Percentiles rank a stretch among this genome's conserved stretches.
phyloP scores from a whole-genome alignment of 768 basidiomycete genomes.

The Artomyces pyxidatus region DNA sequence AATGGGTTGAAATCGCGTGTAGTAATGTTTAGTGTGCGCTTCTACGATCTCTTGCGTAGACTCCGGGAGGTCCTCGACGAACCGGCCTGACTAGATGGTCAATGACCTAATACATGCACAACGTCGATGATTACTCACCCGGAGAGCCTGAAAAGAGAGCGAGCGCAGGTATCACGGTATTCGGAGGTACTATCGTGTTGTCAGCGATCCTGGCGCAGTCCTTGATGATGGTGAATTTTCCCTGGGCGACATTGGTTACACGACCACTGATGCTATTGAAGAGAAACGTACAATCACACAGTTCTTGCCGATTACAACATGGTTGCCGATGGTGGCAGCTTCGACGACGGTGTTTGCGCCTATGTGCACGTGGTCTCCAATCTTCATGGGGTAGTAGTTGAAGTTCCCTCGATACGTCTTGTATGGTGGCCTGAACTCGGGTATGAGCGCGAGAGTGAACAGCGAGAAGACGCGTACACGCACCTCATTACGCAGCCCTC shows the following conservation, averaged over 20 bases:
- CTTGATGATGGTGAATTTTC: slow-evolving; percentile 94
- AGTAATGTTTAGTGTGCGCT: slow-evolving; percentile 75
- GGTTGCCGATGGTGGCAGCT: slow-evolving; percentile 89
- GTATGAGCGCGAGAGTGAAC: neutral
- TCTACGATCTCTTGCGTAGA: slow-evolving; percentile 92
- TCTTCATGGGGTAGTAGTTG: slow-evolving; percentile 97
- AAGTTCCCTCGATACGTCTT: slow-evolving; percentile 87
- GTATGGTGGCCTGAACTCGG: slow-evolving; percentile 58
- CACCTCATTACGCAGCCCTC: slow-evolving; percentile 87
- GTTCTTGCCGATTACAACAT: slow-evolving; percentile 92
- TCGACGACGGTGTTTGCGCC: slow-evolving; percentile 86
- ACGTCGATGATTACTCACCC: slow-evolving; percentile 38
- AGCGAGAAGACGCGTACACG: slow-evolving; percentile 11
- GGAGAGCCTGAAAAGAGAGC: slow-evolving; percentile 84
- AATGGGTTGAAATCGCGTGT: slow-evolving; percentile 70
- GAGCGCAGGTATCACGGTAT: slow-evolving; percentile 87
- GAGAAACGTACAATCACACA: slow-evolving; percentile 73
- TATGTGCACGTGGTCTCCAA: slow-evolving; percentile 92
- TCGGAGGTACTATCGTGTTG: slow-evolving; percentile 83
- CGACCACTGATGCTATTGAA: slow-evolving; percentile 1
- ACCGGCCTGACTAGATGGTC: slow-evolving; percentile 49
- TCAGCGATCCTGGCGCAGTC: slow-evolving; percentile 90
- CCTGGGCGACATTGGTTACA: slow-evolving; percentile 41
- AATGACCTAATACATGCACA: neutral
- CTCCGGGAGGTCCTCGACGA: slow-evolving; percentile 81